Percentiles rank a stretch among this genome's conserved stretches.
phyloP scores from a whole-genome alignment of 129 eudicot genomes.

The Cynara cardunculus region DNA sequence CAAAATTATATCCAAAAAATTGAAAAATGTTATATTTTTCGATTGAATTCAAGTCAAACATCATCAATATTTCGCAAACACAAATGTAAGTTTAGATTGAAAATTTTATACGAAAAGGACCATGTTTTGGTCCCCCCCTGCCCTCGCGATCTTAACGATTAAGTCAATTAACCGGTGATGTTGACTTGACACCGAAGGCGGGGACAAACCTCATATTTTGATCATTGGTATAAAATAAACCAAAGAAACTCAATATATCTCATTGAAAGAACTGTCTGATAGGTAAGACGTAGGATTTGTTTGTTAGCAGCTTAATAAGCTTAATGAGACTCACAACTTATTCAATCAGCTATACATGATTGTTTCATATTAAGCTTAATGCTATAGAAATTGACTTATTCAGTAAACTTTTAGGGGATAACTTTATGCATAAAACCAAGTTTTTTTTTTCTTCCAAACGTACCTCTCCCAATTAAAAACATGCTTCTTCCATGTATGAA shows the following conservation, averaged over 20 bases:
- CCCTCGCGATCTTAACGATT: background rate
- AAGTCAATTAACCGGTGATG: background rate
- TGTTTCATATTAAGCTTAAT: too few relatives aligned
- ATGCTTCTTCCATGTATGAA: too few relatives aligned
- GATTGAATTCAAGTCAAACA: background rate
- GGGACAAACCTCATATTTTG: background rate
- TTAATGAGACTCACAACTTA: too few relatives aligned
- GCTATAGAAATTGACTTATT: too few relatives aligned
- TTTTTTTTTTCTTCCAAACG: too few relatives aligned
- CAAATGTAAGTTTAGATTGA: background rate
- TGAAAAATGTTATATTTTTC: background rate
- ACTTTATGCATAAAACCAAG: too few relatives aligned
- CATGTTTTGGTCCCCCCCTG: background rate
- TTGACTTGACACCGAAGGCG: background rate
- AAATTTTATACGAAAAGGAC: background rate
- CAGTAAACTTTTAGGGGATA: too few relatives aligned
- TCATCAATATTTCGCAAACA: background rate
- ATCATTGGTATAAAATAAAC: background rate
- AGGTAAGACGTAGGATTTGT: too few relatives aligned
- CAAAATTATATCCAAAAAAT: background rate
- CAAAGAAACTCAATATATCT: background rate
- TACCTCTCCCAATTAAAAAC: too few relatives aligned
- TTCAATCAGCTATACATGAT: too few relatives aligned
- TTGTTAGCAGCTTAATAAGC: too few relatives aligned
- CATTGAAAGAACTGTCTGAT: background rate